Evolutionary conservation across 805 yeast species (phyloP), one percentile per base, ranked within the genome.

Genomic region (Lachancea lanzarotensis): DNA sequence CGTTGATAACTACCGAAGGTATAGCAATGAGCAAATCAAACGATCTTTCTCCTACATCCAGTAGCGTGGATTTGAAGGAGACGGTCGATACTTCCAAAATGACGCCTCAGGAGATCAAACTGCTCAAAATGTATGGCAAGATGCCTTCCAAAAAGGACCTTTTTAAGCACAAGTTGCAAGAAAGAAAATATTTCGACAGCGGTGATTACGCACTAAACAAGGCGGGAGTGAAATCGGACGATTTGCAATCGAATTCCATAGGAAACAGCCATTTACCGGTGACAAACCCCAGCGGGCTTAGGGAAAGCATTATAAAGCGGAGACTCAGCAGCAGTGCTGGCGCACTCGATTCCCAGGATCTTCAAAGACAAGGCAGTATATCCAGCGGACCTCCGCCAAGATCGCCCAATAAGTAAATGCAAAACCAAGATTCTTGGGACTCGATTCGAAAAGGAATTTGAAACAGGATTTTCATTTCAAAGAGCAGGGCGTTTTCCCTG

Each of bases 191-290:
- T 65, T 90, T 89, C 58, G 97, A 89, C 60, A 84, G 95, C 50
- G 96, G 96, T 9, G 97, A 89, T 66, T 89, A 89, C 64, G 96
- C 96, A 10, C 76, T 89, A 75, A 84, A 80, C 54, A 81, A 73
- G 62, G 85, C 81, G 2, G 87, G 87, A 7, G 70, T 71, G 11
- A 65, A 55, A 25, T 43, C 55, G 2, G 60, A 57, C 38, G 62
- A 56, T 20, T 48, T 59, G 35, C 47, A 47, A 31, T 38, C 46
- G 8, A 50, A 50, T 17, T 45, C 50, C 2, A 51, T 53, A 38
- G 58, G 62, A 35, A 59, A 51, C 38, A 62, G 62, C 43, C 62
- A 57, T 45, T 41, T 60, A 17, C 67, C 67, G 1, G 59, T 62
- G 8, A 60, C 66, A n/a, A 63, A 64, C 40, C 67, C 67, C n/a